phyloP scores from a whole-genome alignment of 192 early-diverging fungal species.

The Coemansia sp. region DNA sequence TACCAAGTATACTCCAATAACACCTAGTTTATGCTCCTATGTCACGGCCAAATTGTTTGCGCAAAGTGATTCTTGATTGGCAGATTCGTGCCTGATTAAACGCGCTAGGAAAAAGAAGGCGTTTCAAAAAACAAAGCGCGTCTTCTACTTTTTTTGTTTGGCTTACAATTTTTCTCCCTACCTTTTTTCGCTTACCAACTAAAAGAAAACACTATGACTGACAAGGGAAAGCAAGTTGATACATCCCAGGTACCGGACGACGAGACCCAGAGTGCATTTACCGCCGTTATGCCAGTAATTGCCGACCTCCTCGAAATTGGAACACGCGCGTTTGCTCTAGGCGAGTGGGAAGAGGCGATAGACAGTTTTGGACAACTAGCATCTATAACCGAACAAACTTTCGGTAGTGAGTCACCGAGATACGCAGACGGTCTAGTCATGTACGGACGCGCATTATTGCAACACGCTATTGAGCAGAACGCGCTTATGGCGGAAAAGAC shows the following conservation, averaged over 20 bases:
- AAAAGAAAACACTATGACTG: slow-evolving; percentile 20
- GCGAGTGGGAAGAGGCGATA: slow-evolving; percentile 68
- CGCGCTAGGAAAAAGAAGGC: not conserved
- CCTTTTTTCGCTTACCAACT: not conserved
- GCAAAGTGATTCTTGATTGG: not conserved
- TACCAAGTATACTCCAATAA: too few relatives aligned
- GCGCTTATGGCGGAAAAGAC: slow-evolving; percentile 71
- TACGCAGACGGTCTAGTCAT: slow-evolving; percentile 75
- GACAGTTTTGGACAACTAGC: slow-evolving; percentile 72
- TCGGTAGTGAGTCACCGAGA: slow-evolving; percentile 64
- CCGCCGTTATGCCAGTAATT: slow-evolving; percentile 50
- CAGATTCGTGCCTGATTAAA: not conserved
- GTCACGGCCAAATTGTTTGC: too few relatives aligned
- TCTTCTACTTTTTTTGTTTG: not conserved
- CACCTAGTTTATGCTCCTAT: too few relatives aligned
- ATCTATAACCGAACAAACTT: slow-evolving; percentile 63
- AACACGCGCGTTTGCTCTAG: slow-evolving; percentile 65
- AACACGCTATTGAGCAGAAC: slow-evolving; percentile 73
- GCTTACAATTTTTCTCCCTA: too few relatives aligned
- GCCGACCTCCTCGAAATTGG: slow-evolving; percentile 66
- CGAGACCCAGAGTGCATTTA: slow-evolving; percentile 20
- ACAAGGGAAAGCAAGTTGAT: slow-evolving; percentile 52
- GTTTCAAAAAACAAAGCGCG: not conserved
- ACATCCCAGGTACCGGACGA: slow-evolving; percentile 7
- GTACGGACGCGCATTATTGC: slow-evolving; percentile 77